A percentile compares a stretch with the other conserved stretches of the same genome.
Conservation (phyloP, 768 basidiomycete genomes). For the Suillus brevipes region DNA sequence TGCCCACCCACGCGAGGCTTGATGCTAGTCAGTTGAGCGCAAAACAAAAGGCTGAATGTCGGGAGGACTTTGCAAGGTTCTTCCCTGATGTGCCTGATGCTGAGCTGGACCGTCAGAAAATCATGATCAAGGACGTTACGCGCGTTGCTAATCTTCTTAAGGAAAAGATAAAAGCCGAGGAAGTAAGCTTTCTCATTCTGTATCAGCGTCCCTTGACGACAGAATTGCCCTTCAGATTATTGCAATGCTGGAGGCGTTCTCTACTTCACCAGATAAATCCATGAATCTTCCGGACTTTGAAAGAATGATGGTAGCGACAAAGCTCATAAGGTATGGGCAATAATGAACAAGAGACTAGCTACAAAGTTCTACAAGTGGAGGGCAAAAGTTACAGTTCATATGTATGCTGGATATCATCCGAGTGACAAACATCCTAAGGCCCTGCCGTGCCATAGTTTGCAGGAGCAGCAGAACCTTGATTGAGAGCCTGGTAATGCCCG, state of each 20-base stretch:
- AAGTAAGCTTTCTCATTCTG: conserved; percentile 44
- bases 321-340: conserved; percentile 33
- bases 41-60: conserved; percentile 54
- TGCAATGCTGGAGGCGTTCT: conserved; percentile 80
- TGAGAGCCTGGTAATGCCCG: conserved; percentile 36
- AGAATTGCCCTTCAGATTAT: conserved; percentile 50
- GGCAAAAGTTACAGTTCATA: not conserved
- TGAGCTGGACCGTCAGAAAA: conserved; percentile 50
- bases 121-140: conserved; percentile 68
- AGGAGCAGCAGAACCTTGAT: conserved; percentile 23
- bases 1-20: not conserved
- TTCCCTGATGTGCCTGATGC: conserved; percentile 56
- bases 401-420: conserved; percentile 3
- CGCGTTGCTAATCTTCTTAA: conserved; percentile 61
- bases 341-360: not conserved
- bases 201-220: conserved; percentile 4
- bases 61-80: conserved; percentile 69
- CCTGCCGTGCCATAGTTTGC: conserved; percentile 37
- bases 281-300: conserved; percentile 71
- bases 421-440: not conserved
- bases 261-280: conserved; percentile 66
- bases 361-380: conserved; percentile 4
- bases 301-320: conserved; percentile 68
- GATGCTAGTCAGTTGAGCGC: conserved; percentile 39
- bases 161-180: conserved; percentile 72